A percentile compares a stretch with the other conserved stretches of the same genome.
phyloP scores from a whole-genome alignment of 2,329 filamentous ascomycete species.

The Pseudopyricularia javanii region DNA sequence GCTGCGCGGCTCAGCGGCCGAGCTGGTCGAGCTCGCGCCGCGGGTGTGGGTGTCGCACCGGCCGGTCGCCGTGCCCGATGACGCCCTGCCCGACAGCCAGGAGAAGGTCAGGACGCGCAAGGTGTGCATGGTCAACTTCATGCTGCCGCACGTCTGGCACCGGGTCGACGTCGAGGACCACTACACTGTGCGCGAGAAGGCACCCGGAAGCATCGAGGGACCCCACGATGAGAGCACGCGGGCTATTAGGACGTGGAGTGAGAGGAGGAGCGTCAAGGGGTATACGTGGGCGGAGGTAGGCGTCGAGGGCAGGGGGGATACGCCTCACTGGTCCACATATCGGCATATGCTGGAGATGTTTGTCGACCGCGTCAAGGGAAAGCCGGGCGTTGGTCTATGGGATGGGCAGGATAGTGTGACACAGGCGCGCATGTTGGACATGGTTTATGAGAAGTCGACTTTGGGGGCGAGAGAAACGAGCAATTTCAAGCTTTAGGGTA shows the following conservation, averaged over 20 bases:
- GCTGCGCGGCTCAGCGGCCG: conserved; percentile 3
- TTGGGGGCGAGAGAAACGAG: conserved; percentile 10
- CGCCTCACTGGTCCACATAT: conserved; percentile 29
- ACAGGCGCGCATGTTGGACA: conserved; percentile 33
- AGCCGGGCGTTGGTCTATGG: conserved; percentile 23
- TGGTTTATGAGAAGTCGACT: conserved; percentile 26
- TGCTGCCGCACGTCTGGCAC: conserved; percentile 17
- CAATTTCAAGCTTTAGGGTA: conserved; percentile 3
- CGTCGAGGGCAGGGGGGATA: conserved; percentile 13
- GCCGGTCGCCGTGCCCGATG: conserved; percentile 12
- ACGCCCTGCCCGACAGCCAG: conserved; percentile 6
- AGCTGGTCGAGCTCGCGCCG: conserved; percentile 6
- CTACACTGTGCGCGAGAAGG: conserved; percentile 15
- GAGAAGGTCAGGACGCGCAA: conserved; percentile 13
- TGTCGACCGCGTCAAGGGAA: conserved; percentile 28
- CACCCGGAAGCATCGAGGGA: conserved; percentile 4
- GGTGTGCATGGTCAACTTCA: conserved; percentile 16
- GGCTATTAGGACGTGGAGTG: conserved; percentile 10
- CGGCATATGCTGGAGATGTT: conserved; percentile 35
- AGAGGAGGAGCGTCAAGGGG: conserved; percentile 15
- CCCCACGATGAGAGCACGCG: conserved; percentile 4
- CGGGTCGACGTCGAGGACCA: conserved; percentile 22
- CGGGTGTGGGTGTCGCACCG: conserved; percentile 9
- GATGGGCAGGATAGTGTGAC: conserved; percentile 24
- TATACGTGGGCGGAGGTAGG: conserved; percentile 22